Evolutionary conservation across 495 filamentous ascomycete genomes (phyloP), one percentile per base, ranked within the genome.

Genomic region (Aspergillus funiculosus): DNA sequence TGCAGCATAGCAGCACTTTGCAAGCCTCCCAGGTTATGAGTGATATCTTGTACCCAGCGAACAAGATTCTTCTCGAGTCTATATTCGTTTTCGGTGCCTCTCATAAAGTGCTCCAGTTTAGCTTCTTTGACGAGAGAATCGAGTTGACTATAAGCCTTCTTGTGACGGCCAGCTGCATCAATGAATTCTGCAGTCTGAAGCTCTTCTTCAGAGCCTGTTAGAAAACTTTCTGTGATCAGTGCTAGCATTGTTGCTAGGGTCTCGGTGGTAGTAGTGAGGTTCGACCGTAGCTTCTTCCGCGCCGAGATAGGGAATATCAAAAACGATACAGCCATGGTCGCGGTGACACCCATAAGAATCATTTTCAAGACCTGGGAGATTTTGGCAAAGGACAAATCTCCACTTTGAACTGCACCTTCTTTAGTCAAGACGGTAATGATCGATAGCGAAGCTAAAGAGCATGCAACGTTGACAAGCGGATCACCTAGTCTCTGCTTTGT

Each of bases 371-470:
- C 86, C 66, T 96, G 90, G 9, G 77, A 72, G 25, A 95, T 83
- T 64, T 95, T 94, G 21, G 79, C 80, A 50, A 86, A 76, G 0
- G 84, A 86, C 56, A 96, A 85, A 27, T 82, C 79, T 3, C 82
- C 87, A 19, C 72, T 78, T 58, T 95, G 86, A 2, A 96, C 81
- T 1, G 86, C 77, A 46, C 86, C 89, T 63, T 97, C 92, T 63
- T 94, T 95, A 2, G 92, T 96, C 51, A 96, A 66, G 28, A 95
- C 78, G 2, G 86, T 92, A 59, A 96, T 95, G 36, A 92, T 89
- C 17, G 87, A 85, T 17, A 97, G 79, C n/a, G 86, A 87, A 2
- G 92, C 79, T 48, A 97, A 69, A 17, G 89, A 95, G 60, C 86
- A 91, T 15, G 88, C 89, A 27, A 94, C 87, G 56, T 89, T 91